Percentiles rank a stretch among this genome's conserved stretches.
Evolutionary conservation across 2,329 filamentous ascomycete genomes (phyloP).

Genomic region (Hymenoscyphus occultus): DNA sequence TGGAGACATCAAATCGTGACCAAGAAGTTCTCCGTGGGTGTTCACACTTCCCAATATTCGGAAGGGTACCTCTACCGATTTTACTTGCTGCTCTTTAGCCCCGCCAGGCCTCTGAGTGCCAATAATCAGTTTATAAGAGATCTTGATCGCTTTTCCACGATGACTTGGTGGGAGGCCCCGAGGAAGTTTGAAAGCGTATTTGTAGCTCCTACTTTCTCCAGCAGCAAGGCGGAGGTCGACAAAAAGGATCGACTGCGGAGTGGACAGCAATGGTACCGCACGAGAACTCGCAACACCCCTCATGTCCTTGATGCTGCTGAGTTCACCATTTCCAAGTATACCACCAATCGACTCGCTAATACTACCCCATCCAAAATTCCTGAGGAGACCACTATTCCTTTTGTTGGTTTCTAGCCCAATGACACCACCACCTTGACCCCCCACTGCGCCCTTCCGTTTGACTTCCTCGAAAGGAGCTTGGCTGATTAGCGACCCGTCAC

Average conservation of each 20-base stretch:
- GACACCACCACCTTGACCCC: conserved; percentile 82
- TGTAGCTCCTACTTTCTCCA: conserved; percentile 83
- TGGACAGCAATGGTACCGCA: conserved; percentile 86
- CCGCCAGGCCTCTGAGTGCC: conserved; percentile 85
- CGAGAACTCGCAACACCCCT: conserved; percentile 81
- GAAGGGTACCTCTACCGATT: conserved; percentile 89
- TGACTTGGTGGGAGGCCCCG: conserved; percentile 88
- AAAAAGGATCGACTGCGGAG: conserved; percentile 92
- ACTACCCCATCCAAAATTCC: conserved; percentile 81
- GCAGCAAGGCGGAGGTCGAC: conserved; percentile 85
- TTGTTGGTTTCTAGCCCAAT: conserved; percentile 73
- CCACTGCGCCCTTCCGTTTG: conserved; percentile 88
- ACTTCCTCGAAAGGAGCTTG: conserved; percentile 90
- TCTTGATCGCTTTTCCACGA: conserved; percentile 89
- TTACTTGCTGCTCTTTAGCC: conserved; percentile 75
- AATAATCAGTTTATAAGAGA: conserved; percentile 85
- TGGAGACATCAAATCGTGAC: conserved; percentile 91
- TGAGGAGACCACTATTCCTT: conserved; percentile 74
- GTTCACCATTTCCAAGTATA: conserved; percentile 78
- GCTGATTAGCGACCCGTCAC: conserved; percentile 89
- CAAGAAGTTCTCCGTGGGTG: conserved; percentile 79
- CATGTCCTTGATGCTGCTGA: conserved; percentile 96
- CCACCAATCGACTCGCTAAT: conserved; percentile 86
- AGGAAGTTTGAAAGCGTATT: conserved; percentile 82
- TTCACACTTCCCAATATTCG: conserved; percentile 92